These are phyloP conservation scores for Danielia oregonensis DNA, from an alignment of 805 yeast species.

Conservation along the genomic window DNA sequence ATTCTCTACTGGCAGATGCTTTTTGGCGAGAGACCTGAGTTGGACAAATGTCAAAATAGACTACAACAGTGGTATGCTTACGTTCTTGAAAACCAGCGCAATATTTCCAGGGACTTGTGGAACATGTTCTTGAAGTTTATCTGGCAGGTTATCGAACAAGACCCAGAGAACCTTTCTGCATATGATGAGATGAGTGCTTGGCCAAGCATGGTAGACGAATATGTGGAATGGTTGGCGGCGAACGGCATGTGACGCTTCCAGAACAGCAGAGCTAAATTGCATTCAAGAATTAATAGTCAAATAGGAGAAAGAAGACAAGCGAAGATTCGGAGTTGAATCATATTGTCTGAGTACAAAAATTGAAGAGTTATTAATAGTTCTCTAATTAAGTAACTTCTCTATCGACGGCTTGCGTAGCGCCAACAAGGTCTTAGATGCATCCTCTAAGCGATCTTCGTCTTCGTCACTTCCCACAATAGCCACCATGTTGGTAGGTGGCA, in stretches of 20 bases:
- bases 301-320: slow-evolving; percentile 5
- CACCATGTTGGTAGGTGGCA: slow-evolving; percentile 24
- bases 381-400: slow-evolving; percentile 36
- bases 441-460: slow-evolving; percentile 17
- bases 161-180: slow-evolving; percentile 44
- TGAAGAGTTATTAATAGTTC: too few species aligned
- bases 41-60: slow-evolving; percentile 21
- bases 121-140: slow-evolving; percentile 72
- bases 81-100: slow-evolving; percentile 40
- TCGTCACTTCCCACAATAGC: slow-evolving; percentile 3
- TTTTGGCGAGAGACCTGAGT: slow-evolving; percentile 25
- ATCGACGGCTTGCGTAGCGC: slow-evolving; percentile 40
- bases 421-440: slow-evolving; percentile 36
- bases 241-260: too few species aligned
- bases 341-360: neutral
- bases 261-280: neutral
- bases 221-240: slow-evolving; percentile 54
- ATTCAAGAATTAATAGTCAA: slow-evolving; percentile 1
- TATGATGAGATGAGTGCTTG: slow-evolving; percentile 86
- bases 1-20: slow-evolving; percentile 75
- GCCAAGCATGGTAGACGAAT: slow-evolving; percentile 88
- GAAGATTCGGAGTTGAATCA: slow-evolving; percentile 6
- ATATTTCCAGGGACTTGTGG: slow-evolving; percentile 78
- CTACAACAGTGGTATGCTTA: slow-evolving; percentile 58
- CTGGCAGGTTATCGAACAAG: slow-evolving; percentile 41